Percentiles rank a stretch among this genome's conserved stretches.
phyloP scores from a whole-genome alignment of 345 rosid genomes.

The Euclidium syriacum region DNA sequence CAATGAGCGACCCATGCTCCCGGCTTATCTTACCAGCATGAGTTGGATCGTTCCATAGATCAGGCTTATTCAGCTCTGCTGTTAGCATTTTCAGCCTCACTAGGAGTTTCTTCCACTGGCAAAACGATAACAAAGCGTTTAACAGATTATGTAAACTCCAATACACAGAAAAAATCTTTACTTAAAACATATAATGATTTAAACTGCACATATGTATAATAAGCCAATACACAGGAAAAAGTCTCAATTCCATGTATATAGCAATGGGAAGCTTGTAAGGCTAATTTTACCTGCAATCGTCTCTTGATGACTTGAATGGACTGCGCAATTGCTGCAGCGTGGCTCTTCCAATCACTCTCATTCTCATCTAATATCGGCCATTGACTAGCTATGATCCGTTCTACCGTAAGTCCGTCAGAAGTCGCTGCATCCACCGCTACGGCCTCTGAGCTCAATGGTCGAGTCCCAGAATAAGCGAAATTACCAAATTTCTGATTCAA shows the following conservation, averaged over 20 bases:
- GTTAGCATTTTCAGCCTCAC: constrained; percentile 63
- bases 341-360: constrained; percentile 90
- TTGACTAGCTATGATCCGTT: constrained; percentile 57
- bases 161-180: no score
- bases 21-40: constrained; percentile 87
- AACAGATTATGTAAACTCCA: no score
- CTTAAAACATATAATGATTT: no score
- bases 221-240: neutral
- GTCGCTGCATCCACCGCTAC: constrained; percentile 45
- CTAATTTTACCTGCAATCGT: constrained; percentile 65
- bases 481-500: constrained; percentile 5
- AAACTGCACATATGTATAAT: neutral
- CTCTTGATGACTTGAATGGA: constrained; percentile 85
- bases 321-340: constrained; percentile 87
- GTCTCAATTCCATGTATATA: neutral
- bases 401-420: constrained; percentile 80
- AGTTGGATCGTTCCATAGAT: constrained; percentile 85
- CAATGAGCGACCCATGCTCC: constrained; percentile 74
- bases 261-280: neutral
- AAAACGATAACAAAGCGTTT: neutral
- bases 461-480: constrained; percentile 16
- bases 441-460: constrained; percentile 44
- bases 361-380: constrained; percentile 78
- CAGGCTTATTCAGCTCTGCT: constrained; percentile 57
- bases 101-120: constrained; percentile 75